Conservation (phyloP, 192 early-diverging fungal genomes). For the Pilaira anomala region DNA sequence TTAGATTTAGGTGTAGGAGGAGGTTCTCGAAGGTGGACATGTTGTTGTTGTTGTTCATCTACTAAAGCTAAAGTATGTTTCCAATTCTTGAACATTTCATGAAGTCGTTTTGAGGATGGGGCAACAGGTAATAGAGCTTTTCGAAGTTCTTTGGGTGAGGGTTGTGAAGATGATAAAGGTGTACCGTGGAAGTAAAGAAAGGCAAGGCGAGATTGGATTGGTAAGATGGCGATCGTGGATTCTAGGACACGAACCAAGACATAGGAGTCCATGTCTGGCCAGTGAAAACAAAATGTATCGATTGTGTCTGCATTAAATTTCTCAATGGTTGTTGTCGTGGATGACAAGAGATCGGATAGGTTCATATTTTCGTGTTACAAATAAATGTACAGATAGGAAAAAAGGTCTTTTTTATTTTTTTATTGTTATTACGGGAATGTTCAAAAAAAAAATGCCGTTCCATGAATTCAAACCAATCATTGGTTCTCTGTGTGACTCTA, state of each 20-base stretch:
- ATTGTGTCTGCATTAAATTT: neutral
- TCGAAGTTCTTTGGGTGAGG: neutral
- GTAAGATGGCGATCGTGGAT: conserved; percentile 13
- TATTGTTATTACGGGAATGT: too few relatives aligned
- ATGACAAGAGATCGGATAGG: too few relatives aligned
- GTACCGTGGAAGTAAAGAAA: conserved; percentile 14
- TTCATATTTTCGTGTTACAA: too few relatives aligned
- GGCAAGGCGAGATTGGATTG: neutral
- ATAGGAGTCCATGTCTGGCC: conserved; percentile 15
- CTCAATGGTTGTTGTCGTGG: too few relatives aligned
- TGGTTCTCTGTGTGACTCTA: too few relatives aligned
- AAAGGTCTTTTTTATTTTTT: too few relatives aligned
- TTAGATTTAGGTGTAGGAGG: neutral
- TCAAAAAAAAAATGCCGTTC: too few relatives aligned
- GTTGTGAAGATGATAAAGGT: neutral
- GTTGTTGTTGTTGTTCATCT: neutral
- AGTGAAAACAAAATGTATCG: conserved; percentile 29
- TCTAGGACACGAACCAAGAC: conserved; percentile 13
- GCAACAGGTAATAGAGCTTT: neutral
- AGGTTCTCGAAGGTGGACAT: neutral
- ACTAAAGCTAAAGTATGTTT: neutral
- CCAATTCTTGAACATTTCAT: neutral
- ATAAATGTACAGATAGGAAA: too few relatives aligned
- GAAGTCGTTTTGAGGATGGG: neutral
- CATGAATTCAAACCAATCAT: too few relatives aligned